These are phyloP conservation scores for Fusarium sp. DNA, from an alignment of 2,329 filamentous ascomycete species.

Conservation along the genomic window DNA sequence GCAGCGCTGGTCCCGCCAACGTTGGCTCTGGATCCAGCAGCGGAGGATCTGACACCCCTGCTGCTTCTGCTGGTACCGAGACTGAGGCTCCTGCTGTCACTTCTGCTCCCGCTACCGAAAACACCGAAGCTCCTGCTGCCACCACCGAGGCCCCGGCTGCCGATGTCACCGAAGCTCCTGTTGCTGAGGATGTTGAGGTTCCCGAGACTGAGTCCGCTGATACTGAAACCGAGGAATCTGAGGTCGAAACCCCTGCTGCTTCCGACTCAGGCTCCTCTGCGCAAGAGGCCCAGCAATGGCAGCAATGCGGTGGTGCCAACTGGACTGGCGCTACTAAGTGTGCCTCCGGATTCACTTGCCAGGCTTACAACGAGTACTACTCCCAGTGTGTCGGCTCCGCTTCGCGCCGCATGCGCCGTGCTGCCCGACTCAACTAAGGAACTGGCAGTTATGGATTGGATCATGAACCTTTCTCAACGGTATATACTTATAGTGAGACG, in stretches of 20 bases:
- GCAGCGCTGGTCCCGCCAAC: constrained; percentile 46
- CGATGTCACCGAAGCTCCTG: neutral
- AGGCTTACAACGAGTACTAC: constrained; percentile 49
- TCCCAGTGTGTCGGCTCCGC: constrained; percentile 45
- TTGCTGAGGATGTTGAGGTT: neutral
- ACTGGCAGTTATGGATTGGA: no score
- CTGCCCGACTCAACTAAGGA: no score
- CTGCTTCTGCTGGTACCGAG: neutral
- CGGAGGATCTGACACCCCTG: neutral
- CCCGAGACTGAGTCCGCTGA: neutral
- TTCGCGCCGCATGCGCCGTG: no score
- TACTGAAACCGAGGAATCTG: neutral
- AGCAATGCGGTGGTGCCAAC: constrained; percentile 48
- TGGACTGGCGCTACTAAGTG: constrained; percentile 48
- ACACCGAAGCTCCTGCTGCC: neutral
- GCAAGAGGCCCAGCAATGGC: constrained; percentile 25
- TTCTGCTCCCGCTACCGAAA: neutral
- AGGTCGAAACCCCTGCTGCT: neutral
- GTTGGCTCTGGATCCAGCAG: constrained; percentile 31
- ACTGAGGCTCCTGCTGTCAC: neutral
- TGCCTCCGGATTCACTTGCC: constrained; percentile 44
- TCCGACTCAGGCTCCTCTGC: constrained; percentile 2
- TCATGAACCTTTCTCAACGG: no score
- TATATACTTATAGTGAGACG: no score
- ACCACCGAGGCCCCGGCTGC: neutral